Conservation (phyloP, 2,329 filamentous ascomycete species). For the Fusarium abutilonis region DNA sequence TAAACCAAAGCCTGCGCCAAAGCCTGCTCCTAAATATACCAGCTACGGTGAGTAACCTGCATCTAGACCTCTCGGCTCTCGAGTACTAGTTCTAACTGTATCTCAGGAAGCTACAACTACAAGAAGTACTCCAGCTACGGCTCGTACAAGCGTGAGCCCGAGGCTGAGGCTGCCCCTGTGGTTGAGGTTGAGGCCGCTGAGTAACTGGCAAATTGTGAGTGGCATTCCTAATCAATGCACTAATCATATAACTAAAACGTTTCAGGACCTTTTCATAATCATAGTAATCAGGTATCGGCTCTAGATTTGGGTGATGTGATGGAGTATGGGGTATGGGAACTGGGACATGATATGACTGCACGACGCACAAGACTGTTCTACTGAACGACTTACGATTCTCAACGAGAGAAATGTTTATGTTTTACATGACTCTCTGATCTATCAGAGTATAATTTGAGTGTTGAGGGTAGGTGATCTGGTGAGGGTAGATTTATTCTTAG, state of each 20-base stretch:
- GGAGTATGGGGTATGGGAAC: background rate
- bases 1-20: constrained; percentile 2
- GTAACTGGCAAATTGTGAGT: background rate
- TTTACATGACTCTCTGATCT: constrained; percentile 5
- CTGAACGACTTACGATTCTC: constrained; percentile 33
- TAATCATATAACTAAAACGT: too few relatives aligned
- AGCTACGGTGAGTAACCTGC: constrained; percentile 13
- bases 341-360: constrained; percentile 6
- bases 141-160: constrained; percentile 17
- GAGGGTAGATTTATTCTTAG: constrained; percentile 14
- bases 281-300: too few relatives aligned
- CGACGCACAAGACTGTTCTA: constrained; percentile 26
- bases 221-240: too few relatives aligned
- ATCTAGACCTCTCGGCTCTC: background rate
- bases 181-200: background rate
- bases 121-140: constrained; percentile 28
- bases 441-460: constrained; percentile 1
- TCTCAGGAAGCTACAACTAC: constrained; percentile 17
- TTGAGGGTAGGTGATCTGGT: background rate
- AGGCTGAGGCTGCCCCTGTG: background rate
- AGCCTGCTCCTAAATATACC: constrained; percentile 4
- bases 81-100: background rate
- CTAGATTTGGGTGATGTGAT: too few relatives aligned
- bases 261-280: too few relatives aligned
- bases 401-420: constrained; percentile 28